Percentiles rank a stretch among this genome's conserved stretches.
Evolutionary conservation across 345 rosid species (phyloP).

Genomic region (Syzygium oleosum): DNA sequence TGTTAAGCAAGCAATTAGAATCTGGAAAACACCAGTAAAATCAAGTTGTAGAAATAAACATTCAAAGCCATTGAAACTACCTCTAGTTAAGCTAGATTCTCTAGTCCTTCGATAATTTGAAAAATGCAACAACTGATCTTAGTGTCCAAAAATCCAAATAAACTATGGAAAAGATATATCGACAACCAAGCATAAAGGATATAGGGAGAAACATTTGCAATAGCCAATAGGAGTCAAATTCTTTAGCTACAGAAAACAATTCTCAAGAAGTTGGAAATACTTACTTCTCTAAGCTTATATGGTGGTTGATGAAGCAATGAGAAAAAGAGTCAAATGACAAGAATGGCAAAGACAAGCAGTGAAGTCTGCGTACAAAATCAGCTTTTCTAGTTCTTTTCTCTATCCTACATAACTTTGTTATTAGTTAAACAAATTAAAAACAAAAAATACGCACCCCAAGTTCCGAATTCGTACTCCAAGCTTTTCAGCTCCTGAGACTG

Average conservation of each 20-base stretch:
- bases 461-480: slow-evolving; percentile 74
- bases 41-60: background rate
- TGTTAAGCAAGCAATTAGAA: background rate
- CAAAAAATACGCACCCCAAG: slow-evolving; percentile 48
- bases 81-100: background rate
- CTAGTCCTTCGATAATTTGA: background rate
- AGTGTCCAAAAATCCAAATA: background rate
- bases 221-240: background rate
- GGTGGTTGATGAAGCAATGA: background rate
- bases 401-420: background rate
- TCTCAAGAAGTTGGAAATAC: background rate
- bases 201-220: background rate
- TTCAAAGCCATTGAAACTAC: background rate
- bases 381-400: background rate
- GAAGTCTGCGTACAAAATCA: background rate
- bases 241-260: background rate
- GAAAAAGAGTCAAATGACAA: background rate
- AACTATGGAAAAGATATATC: background rate
- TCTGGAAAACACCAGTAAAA: background rate
- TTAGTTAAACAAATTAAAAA: background rate
- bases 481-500: slow-evolving; percentile 42
- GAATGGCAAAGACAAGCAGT: background rate
- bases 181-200: background rate
- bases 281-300: background rate
- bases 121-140: background rate